A percentile compares a stretch with the other conserved stretches of the same genome.
phyloP scores from a whole-genome alignment of 768 basidiomycete species.

The Gymnopilus junonius region DNA sequence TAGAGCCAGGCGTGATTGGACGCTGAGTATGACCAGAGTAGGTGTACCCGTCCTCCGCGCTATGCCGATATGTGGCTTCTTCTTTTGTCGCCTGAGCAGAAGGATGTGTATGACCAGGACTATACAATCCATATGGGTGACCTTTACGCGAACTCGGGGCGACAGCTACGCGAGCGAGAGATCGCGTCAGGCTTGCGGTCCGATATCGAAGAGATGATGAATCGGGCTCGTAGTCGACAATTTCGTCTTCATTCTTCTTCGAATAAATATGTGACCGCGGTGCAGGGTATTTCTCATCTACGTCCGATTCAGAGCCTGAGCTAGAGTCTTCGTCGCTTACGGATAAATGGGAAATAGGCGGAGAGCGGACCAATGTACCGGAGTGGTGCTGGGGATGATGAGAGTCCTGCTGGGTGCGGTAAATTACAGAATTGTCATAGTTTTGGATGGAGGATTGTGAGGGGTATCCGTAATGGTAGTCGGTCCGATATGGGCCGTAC shows the following conservation, averaged over 20 bases:
- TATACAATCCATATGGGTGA: background rate
- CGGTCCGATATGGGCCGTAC: constrained; percentile 2
- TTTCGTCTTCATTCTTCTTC: constrained; percentile 27
- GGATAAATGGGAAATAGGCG: constrained; percentile 15
- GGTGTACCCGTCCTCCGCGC: background rate
- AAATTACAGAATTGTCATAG: background rate
- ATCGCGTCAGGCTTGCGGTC: constrained; percentile 6
- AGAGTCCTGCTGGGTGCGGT: background rate
- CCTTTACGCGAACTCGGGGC: background rate
- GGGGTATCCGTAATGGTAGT: background rate
- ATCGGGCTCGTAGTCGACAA: constrained; percentile 20
- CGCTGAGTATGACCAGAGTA: background rate
- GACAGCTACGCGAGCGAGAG: constrained; percentile 9
- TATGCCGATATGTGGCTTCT: background rate
- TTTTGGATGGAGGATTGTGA: background rate
- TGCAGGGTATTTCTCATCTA: constrained; percentile 10
- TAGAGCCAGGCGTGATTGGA: constrained; percentile 21
- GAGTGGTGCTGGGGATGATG: background rate
- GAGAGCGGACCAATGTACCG: background rate
- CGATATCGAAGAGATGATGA: constrained; percentile 8
- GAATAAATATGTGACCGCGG: constrained; percentile 5
- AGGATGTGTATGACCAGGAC: background rate
- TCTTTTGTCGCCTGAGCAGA: background rate
- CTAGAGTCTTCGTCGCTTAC: constrained; percentile 26
- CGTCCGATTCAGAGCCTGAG: constrained; percentile 28